Conservation (phyloP, 2,329 filamentous ascomycete species). For the Epichloe amarillans region DNA sequence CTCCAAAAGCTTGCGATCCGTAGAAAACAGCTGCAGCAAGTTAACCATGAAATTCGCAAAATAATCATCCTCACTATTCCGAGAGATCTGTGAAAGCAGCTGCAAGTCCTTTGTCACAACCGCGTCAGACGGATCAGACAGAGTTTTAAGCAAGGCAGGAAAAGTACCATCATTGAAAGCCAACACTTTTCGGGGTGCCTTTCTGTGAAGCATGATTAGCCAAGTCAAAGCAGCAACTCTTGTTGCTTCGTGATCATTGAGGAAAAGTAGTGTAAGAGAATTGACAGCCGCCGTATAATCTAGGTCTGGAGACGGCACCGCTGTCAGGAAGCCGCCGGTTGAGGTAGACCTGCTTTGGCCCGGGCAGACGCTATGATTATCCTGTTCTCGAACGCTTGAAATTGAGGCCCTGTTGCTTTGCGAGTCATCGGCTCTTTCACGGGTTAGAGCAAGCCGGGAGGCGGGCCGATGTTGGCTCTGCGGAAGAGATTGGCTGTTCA, state of each 20-base stretch:
- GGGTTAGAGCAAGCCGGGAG: constrained; percentile 30
- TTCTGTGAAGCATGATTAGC: constrained; percentile 95
- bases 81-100: constrained; percentile 86
- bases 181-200: constrained; percentile 83
- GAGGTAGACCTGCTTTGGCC: constrained; percentile 33
- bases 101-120: constrained; percentile 93
- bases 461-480: constrained; percentile 17
- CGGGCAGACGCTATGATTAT: constrained; percentile 38
- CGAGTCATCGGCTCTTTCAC: constrained; percentile 32
- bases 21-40: constrained; percentile 86
- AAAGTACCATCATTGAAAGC: constrained; percentile 97
- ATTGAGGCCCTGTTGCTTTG: constrained; percentile 37
- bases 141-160: constrained; percentile 84
- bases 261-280: constrained; percentile 80
- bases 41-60: constrained; percentile 99
- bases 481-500: constrained; percentile 12
- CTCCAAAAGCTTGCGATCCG: constrained; percentile 80
- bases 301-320: constrained; percentile 49
- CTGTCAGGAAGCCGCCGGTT: constrained; percentile 30
- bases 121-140: constrained; percentile 88
- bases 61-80: constrained; percentile 93
- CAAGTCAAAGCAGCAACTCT: constrained; percentile 86
- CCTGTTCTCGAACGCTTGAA: constrained; percentile 40
- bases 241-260: constrained; percentile 95
- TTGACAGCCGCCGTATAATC: constrained; percentile 93